A percentile compares a stretch with the other conserved stretches of the same genome.
These are phyloP conservation scores for Caloboletus inedulis DNA, from an alignment of 1,284 basidiomycete species.

Conservation along the genomic window DNA sequence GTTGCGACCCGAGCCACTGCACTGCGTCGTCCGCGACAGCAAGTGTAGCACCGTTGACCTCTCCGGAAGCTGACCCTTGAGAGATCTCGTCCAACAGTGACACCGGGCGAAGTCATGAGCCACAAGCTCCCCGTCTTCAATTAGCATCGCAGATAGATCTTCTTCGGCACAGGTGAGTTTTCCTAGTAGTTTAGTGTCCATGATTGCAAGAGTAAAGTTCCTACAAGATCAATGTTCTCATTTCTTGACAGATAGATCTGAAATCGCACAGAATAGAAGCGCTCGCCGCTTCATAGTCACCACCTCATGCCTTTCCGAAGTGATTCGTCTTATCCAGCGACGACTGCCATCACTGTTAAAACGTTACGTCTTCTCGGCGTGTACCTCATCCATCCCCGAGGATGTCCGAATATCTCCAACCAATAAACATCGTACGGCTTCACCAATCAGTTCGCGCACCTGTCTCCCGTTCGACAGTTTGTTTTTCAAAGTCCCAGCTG, in stretches of 20 bases:
- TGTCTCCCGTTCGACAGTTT: background rate
- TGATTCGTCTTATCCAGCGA: no score
- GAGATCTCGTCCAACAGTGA: background rate
- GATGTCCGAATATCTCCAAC: background rate
- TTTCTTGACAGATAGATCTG: no score
- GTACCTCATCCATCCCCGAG: constrained; percentile 25
- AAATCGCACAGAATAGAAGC: no score
- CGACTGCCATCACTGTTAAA: constrained; percentile 21
- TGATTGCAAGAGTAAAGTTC: background rate
- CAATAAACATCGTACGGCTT: background rate
- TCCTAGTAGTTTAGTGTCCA: background rate
- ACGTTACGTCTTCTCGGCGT: constrained; percentile 3
- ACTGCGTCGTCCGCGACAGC: background rate
- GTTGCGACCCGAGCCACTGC: background rate
- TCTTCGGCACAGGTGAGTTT: background rate
- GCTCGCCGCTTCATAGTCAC: no score
- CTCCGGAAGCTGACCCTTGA: background rate
- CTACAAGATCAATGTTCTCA: no score
- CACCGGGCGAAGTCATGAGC: background rate
- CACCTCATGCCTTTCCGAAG: no score
- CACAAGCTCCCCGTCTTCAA: background rate
- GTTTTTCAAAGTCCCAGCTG: constrained; percentile 5
- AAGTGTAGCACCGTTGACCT: background rate
- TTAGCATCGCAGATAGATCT: background rate
- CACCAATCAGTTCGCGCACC: background rate